Evolutionary conservation across 1,284 basidiomycete genomes (phyloP).

Genomic region (Leucoagaricus sp.): DNA sequence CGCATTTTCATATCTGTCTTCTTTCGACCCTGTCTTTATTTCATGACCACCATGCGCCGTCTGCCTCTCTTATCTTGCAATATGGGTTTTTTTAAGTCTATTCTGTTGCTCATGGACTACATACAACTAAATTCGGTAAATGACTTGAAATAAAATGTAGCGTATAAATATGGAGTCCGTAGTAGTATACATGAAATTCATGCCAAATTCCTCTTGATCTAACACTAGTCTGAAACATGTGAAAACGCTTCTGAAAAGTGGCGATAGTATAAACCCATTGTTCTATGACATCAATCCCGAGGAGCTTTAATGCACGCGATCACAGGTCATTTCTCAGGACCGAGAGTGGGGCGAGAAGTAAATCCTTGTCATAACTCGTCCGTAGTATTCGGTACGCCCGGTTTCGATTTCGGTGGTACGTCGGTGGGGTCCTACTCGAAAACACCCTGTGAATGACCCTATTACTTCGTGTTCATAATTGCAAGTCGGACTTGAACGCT

Average conservation of each 20-base stretch:
- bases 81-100: neutral
- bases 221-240: too few species aligned
- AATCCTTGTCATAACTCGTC: neutral
- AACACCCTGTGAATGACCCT: neutral
- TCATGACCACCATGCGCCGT: neutral
- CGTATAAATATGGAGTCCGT: neutral
- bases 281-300: neutral
- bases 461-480: neutral
- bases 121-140: neutral
- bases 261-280: neutral
- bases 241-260: neutral
- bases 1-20: slow-evolving; percentile 1
- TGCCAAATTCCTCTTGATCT: neutral
- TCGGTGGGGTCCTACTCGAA: neutral
- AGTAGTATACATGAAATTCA: neutral
- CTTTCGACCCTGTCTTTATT: neutral
- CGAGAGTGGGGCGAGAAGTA: neutral
- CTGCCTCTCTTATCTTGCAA: neutral
- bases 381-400: neutral
- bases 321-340: neutral
- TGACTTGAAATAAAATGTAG: neutral
- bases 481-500: neutral
- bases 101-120: neutral
- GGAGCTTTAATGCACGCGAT: neutral
- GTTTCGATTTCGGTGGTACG: neutral